A percentile compares a stretch with the other conserved stretches of the same genome.
Evolutionary conservation across 2,329 filamentous ascomycete genomes (phyloP).

Genomic region (Ceratocystis diversiconidia): DNA sequence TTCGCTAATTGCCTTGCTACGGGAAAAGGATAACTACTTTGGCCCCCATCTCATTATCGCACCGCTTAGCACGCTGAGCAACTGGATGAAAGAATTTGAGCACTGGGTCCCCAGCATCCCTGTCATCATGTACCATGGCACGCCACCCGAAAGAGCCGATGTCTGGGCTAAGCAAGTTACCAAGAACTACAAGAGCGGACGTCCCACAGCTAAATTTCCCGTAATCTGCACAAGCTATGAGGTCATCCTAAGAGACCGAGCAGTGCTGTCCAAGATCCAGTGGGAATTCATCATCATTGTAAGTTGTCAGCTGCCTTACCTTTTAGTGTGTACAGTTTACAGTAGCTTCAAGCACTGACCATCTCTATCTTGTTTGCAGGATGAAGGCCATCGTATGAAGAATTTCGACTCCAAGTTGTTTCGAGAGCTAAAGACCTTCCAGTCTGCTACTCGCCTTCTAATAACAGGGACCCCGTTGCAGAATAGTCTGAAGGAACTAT

Average conservation of each 20-base stretch:
- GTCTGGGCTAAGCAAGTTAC: conserved; percentile 62
- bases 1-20: conserved; percentile 68
- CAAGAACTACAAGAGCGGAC: conserved; percentile 47
- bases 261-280: conserved; percentile 65
- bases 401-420: conserved; percentile 91
- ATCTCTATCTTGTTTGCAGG: conserved; percentile 32
- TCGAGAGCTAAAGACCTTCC: conserved; percentile 73
- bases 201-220: conserved; percentile 47
- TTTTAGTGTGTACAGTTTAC: neutral
- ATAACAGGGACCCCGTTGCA: conserved; percentile 93
- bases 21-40: conserved; percentile 68
- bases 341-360: neutral
- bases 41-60: conserved; percentile 86
- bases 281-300: conserved; percentile 98
- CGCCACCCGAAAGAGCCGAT: conserved; percentile 57
- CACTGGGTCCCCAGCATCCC: conserved; percentile 84
- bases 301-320: conserved; percentile 23
- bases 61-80: conserved; percentile 79
- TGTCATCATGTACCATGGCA: conserved; percentile 81
- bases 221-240: conserved; percentile 93
- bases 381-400: conserved; percentile 94
- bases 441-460: conserved; percentile 75
- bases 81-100: conserved; percentile 89
- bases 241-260: conserved; percentile 82
- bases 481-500: conserved; percentile 88